Percentiles rank a stretch among this genome's conserved stretches.
Conservation (phyloP, 495 filamentous ascomycete species). For the Penicillium odoratum region DNA sequence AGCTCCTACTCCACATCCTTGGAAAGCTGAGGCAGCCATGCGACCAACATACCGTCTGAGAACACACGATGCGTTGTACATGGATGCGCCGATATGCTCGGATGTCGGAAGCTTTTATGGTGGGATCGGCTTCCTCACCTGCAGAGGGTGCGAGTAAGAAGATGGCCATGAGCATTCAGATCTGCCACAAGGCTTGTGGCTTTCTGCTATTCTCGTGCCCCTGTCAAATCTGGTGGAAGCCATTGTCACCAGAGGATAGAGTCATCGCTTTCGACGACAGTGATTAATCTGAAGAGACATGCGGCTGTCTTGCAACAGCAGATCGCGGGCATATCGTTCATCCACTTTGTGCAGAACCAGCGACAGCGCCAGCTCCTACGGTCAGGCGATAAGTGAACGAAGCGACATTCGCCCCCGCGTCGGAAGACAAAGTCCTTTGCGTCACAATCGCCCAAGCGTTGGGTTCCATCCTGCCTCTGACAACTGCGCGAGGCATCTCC, state of each 20-base stretch:
- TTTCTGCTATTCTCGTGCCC: background rate
- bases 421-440: background rate
- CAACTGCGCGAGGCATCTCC: background rate
- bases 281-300: background rate
- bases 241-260: background rate
- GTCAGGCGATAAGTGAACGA: background rate
- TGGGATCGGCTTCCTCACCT: background rate
- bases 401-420: background rate
- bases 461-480: background rate
- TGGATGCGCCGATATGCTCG: background rate
- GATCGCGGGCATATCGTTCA: constrained; percentile 3
- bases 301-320: background rate
- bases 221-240: background rate
- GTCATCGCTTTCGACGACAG: constrained; percentile 2
- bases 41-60: background rate
- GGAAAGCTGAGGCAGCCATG: background rate
- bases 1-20: background rate
- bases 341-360: background rate
- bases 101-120: background rate
- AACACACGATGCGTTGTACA: background rate
- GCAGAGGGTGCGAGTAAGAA: background rate
- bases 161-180: background rate
- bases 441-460: background rate
- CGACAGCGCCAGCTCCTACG: background rate
- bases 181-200: background rate